phyloP scores from a whole-genome alignment of 2,329 filamentous ascomycete genomes.

The Pseudocercospora macadamiae region DNA sequence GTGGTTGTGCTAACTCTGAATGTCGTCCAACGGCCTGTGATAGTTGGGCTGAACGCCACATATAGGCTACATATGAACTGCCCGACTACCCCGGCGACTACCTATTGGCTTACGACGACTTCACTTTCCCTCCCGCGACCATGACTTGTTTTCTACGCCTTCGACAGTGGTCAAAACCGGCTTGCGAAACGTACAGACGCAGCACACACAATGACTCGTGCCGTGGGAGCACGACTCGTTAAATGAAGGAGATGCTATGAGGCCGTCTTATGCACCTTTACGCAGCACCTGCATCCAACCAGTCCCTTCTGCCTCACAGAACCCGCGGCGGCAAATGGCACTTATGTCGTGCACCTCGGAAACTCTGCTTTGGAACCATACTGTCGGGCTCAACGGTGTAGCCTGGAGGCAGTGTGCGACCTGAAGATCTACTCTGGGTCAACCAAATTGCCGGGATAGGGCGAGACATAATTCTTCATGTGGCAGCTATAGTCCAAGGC shows the following conservation, averaged over 20 bases:
- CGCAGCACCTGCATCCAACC: not conserved
- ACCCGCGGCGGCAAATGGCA: not conserved
- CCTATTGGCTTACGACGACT: not conserved
- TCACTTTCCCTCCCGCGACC: not conserved
- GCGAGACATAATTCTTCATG: not conserved
- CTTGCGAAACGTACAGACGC: not conserved
- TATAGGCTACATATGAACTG: not conserved
- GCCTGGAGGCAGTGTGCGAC: not conserved
- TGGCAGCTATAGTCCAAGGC: not conserved
- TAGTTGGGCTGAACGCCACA: not conserved
- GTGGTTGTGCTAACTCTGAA: not conserved
- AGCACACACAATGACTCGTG: not conserved
- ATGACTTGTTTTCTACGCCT: too few species aligned
- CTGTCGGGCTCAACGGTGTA: not conserved
- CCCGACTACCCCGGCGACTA: not conserved
- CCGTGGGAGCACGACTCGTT: not conserved
- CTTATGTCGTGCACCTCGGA: not conserved
- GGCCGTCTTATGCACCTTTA: not conserved
- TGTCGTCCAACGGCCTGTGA: not conserved
- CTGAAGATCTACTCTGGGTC: not conserved
- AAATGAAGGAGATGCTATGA: not conserved
- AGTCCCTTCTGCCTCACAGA: not conserved
- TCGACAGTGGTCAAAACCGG: too few species aligned
- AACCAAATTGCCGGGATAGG: too few species aligned
- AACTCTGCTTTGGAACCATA: not conserved